Percentiles rank a stretch among this genome's conserved stretches.
These are phyloP conservation scores for Penicillium sp. DNA, from an alignment of 2,329 filamentous ascomycete genomes.

Conservation along the genomic window DNA sequence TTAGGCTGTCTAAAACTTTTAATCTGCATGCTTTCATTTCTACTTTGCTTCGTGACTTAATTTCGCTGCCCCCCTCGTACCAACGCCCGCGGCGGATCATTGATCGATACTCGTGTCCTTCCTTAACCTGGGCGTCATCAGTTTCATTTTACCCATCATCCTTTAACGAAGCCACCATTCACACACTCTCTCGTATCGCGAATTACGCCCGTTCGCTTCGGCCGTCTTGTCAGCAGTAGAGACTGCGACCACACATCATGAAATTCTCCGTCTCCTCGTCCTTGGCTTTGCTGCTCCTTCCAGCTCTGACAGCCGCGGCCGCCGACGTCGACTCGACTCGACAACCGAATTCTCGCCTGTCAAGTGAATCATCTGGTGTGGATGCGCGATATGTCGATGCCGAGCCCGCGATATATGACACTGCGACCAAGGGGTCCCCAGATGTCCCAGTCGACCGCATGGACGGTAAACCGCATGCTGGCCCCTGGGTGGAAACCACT, in stretches of 20 bases:
- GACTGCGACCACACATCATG: slow-evolving; percentile 21
- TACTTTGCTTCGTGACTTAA: neutral
- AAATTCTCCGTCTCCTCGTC: slow-evolving; percentile 29
- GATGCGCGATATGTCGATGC: slow-evolving; percentile 14
- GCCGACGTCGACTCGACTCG: slow-evolving; percentile 15
- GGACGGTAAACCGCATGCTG: slow-evolving; percentile 88
- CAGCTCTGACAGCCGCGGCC: slow-evolving; percentile 27
- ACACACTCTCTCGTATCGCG: neutral
- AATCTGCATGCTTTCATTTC: neutral
- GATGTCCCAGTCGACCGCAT: slow-evolving; percentile 86
- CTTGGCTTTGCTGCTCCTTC: slow-evolving; percentile 32
- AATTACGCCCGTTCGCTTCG: neutral
- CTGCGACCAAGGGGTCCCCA: slow-evolving; percentile 53
- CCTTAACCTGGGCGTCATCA: too few relatives aligned
- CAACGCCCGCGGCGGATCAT: neutral
- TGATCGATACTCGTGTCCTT: too few relatives aligned
- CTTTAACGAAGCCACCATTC: neutral
- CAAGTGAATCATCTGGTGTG: slow-evolving; percentile 8
- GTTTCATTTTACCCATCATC: too few relatives aligned
- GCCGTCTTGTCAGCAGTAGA: slow-evolving; percentile 8
- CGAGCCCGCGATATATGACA: slow-evolving; percentile 15
- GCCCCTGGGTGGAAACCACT: slow-evolving; percentile 58
- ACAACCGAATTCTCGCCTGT: slow-evolving; percentile 10
- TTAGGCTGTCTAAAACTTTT: too few relatives aligned
- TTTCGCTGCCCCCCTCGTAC: neutral